Base-by-base conservation (phyloP, 352 stramenopile genomes). In the Lagenidium sp. region DNA sequence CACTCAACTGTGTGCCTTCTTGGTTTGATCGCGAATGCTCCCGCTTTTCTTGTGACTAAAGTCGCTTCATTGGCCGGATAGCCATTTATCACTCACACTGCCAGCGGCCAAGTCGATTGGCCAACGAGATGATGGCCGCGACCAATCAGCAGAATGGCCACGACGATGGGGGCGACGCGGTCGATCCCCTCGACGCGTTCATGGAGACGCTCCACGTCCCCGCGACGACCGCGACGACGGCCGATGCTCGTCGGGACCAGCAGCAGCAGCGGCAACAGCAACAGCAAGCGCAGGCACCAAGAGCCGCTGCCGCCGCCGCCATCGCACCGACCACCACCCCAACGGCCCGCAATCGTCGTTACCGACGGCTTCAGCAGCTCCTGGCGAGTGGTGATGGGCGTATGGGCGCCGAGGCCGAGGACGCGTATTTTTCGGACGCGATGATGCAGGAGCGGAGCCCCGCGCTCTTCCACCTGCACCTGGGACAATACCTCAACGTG, bases 361-460 rank as follows among this genome's bases (percentile, higher is more conserved):
- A 79, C 38, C 63, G 47, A 18, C 71, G 68, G 3, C 56, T 93
- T 25, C 73, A 85, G 57, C 75, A 90, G 48, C 48, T 93, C 8
- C 41, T 87, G 11, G 20, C 50, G 19, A 16, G 10, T 22, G 16
- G 23, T 25, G n/a, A 20, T 34, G 13, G 4, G 18, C n/a, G n/a
- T n/a, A n/a, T n/a, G n/a, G n/a, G n/a, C n/a, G n/a, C n/a, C n/a
- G n/a, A n/a, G n/a, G 22, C 21, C 5, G 50, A 55, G 16, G 64
- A 80, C 46, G 55, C 46, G 30, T 93, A 84, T 53, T 93, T 93
- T 47, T 90, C 77, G 7, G 77, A 90, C 49, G 63, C 65, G 19
- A 73, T 68, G 53, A 93, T 93, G 73, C 73, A 93, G 56, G 65
- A 82, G 46, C 75, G 80, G 23, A 84, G 59, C 47, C 80, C 80